These are phyloP conservation scores for Chaetomiaceae sp. DNA, from an alignment of 2,329 filamentous ascomycete species.

Conservation along the genomic window DNA sequence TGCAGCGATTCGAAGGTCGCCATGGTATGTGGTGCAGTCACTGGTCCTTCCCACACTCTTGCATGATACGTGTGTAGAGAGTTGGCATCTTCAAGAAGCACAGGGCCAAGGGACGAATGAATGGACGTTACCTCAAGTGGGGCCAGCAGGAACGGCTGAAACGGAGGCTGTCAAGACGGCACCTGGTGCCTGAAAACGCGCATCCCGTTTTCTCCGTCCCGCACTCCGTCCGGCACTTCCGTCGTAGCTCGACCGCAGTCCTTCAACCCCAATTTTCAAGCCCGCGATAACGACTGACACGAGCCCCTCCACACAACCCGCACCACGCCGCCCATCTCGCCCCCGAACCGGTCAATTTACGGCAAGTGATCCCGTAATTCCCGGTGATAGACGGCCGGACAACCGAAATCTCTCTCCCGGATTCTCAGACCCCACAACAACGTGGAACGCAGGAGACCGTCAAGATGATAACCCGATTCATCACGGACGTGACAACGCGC, in stretches of 20 bases:
- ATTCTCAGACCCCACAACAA: not conserved
- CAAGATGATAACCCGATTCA: conserved; percentile 79
- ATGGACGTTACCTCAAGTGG: conserved; percentile 4
- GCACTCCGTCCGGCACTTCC: conserved; percentile 6
- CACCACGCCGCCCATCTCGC: not conserved
- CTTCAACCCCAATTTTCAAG: conserved; percentile 14
- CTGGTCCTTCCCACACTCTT: not conserved
- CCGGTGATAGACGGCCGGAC: no score
- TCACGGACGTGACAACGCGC: conserved; percentile 75
- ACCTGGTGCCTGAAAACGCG: not conserved
- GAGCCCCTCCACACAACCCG: not conserved
- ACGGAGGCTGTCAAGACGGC: not conserved
- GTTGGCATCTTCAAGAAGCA: conserved; percentile 12
- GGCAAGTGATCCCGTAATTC: no score
- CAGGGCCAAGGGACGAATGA: not conserved
- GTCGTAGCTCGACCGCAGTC: conserved; percentile 1
- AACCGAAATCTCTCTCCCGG: no score
- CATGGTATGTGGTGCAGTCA: conserved; percentile 30
- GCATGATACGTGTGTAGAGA: not conserved
- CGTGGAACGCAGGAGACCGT: no score
- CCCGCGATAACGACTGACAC: not conserved
- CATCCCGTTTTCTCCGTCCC: not conserved
- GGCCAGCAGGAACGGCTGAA: not conserved
- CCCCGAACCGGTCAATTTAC: not conserved
- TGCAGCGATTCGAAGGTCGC: conserved; percentile 53